Evolutionary conservation across 345 rosid genomes (phyloP).

Genomic region (Mangifera indica): DNA sequence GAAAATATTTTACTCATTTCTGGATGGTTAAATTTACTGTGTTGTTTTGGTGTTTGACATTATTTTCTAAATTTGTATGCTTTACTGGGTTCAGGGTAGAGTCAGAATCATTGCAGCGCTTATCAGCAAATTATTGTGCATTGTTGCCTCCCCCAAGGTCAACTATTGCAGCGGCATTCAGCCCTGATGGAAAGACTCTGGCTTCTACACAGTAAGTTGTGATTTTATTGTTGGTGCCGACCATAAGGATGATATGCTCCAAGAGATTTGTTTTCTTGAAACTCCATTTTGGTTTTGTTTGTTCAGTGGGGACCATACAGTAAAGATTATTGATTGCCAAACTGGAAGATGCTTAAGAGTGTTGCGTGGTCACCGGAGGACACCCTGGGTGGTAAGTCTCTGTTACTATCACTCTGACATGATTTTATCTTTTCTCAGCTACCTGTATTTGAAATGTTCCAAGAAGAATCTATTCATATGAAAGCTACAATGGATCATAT

Average conservation of each 20-base stretch:
- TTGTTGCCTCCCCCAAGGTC: slow-evolving; percentile 76
- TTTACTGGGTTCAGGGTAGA: slow-evolving; percentile 54
- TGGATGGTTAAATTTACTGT: not conserved
- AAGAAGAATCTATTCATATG: not conserved
- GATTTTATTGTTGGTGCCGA: not conserved
- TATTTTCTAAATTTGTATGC: slow-evolving; percentile 4
- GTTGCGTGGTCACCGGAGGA: slow-evolving; percentile 72
- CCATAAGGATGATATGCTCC: not conserved
- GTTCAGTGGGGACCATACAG: slow-evolving; percentile 86
- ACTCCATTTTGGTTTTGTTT: slow-evolving; percentile 6
- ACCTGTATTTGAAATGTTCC: not conserved
- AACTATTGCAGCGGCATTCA: slow-evolving; percentile 86
- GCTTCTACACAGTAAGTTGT: slow-evolving; percentile 83
- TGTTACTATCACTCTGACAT: not conserved
- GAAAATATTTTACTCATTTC: not conserved
- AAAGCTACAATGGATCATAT: not conserved
- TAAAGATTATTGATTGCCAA: slow-evolving; percentile 72
- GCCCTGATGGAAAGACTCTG: slow-evolving; percentile 71
- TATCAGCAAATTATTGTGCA: slow-evolving; percentile 71
- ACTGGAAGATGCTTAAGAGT: slow-evolving; percentile 76
- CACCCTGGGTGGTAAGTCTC: slow-evolving; percentile 82
- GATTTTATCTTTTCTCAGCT: not conserved
- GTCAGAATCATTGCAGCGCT: slow-evolving; percentile 64
- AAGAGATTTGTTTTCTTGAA: slow-evolving; percentile 11
- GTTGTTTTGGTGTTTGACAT: not conserved